These are phyloP conservation scores for Vaccinium corymbosum DNA, from an alignment of 148 eudicot species.

Conservation along the genomic window DNA sequence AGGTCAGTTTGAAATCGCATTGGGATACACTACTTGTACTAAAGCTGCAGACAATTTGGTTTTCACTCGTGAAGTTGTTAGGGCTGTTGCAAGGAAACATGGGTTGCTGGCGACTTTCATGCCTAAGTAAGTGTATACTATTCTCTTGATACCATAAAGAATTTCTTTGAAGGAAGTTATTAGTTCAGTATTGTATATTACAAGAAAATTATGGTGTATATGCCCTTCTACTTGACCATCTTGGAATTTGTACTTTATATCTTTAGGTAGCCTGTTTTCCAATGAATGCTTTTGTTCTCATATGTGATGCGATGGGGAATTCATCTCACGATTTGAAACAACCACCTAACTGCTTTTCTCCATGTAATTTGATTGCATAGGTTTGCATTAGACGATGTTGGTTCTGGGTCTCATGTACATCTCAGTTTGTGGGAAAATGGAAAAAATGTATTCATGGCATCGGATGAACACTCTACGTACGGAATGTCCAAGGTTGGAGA, in stretches of 20 bases:
- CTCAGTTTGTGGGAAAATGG: constrained; percentile 81
- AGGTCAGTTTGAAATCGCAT: constrained; percentile 84
- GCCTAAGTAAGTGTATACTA: constrained; percentile 65
- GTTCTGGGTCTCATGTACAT: constrained; percentile 98
- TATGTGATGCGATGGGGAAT: neutral
- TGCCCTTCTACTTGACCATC: neutral
- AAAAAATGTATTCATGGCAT: constrained; percentile 77
- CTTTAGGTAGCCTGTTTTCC: neutral
- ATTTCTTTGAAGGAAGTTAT: neutral
- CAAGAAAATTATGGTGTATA: constrained; percentile 1
- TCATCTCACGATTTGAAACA: neutral
- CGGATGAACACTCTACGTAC: constrained; percentile 40
- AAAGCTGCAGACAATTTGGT: constrained; percentile 79
- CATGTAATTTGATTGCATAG: constrained; percentile 33
- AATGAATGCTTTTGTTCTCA: neutral
- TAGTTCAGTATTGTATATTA: neutral
- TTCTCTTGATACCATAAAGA: neutral
- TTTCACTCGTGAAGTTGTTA: constrained; percentile 70
- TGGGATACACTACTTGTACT: constrained; percentile 59
- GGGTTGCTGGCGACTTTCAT: constrained; percentile 87
- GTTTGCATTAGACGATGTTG: constrained; percentile 70
- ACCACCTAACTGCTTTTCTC: constrained; percentile 6
- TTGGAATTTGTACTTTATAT: neutral
- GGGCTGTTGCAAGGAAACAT: constrained; percentile 87
- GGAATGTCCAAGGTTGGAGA: constrained; percentile 90